Conservation (phyloP, 768 basidiomycete genomes). For the Dioszegia aurantiaca region DNA sequence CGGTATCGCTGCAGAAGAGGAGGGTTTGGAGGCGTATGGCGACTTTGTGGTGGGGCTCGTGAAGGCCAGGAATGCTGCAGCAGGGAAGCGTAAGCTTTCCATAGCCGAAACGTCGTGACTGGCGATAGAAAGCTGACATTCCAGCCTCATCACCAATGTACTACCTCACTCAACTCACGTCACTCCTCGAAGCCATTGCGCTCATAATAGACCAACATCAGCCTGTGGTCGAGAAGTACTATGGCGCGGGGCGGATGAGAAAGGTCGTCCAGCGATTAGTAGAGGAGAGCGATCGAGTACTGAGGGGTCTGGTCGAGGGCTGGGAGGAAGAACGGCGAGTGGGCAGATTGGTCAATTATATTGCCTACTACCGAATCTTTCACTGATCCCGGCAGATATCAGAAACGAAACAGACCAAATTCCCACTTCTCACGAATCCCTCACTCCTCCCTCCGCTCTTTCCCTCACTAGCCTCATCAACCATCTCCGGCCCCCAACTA, state of each 20-base stretch:
- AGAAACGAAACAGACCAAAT: slow-evolving; percentile 49
- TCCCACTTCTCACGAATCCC: slow-evolving; percentile 43
- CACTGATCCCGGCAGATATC: slow-evolving; percentile 43
- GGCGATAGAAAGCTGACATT: slow-evolving; percentile 12
- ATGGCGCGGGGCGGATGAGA: slow-evolving; percentile 82
- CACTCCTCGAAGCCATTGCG: slow-evolving; percentile 90
- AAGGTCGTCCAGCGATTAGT: slow-evolving; percentile 69
- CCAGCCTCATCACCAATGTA: slow-evolving; percentile 87
- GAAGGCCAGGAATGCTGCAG: slow-evolving; percentile 59
- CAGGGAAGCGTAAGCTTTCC: slow-evolving; percentile 70
- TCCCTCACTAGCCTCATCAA: slow-evolving; percentile 33
- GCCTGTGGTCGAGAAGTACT: slow-evolving; percentile 96
- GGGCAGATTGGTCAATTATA: slow-evolving; percentile 56
- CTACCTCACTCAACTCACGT: slow-evolving; percentile 83
- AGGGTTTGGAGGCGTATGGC: slow-evolving; percentile 88
- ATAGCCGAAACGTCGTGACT: slow-evolving; percentile 9
- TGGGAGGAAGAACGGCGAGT: slow-evolving; percentile 91
- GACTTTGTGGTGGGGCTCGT: slow-evolving; percentile 90
- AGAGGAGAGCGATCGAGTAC: slow-evolving; percentile 81
- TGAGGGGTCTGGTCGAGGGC: slow-evolving; percentile 67
- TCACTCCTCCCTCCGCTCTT: slow-evolving; percentile 36
- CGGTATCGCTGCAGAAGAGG: slow-evolving; percentile 84
- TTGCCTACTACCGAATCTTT: background rate
- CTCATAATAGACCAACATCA: slow-evolving; percentile 97
- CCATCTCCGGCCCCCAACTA: slow-evolving; percentile 21